These are phyloP conservation scores for Linderniella brevidens DNA, from an alignment of 257 asterid genomes.

Conservation along the genomic window DNA sequence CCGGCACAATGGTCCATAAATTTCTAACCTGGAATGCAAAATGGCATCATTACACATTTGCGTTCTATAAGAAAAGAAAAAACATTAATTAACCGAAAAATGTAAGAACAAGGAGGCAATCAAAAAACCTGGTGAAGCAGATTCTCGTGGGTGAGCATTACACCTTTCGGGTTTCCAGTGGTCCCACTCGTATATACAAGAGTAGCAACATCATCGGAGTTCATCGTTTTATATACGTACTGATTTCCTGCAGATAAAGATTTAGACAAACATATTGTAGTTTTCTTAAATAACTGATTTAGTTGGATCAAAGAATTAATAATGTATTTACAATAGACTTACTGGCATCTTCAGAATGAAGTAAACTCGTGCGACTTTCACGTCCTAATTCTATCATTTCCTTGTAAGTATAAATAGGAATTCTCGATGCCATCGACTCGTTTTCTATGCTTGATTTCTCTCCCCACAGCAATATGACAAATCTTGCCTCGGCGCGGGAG, in stretches of 20 bases:
- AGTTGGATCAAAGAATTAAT: conserved; percentile 3
- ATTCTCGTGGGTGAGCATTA: conserved; percentile 86
- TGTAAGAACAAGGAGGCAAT: neutral
- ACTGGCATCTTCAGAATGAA: conserved; percentile 52
- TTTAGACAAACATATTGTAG: too few species aligned
- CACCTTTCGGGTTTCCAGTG: conserved; percentile 93
- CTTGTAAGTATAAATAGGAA: conserved; percentile 45
- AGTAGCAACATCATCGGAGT: conserved; percentile 68
- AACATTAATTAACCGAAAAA: neutral
- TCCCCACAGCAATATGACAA: conserved; percentile 72
- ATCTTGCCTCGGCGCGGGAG: conserved; percentile 40
- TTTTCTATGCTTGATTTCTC: conserved; percentile 42
- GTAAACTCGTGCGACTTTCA: conserved; percentile 34
- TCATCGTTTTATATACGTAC: conserved; percentile 42
- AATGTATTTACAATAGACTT: conserved; percentile 19
- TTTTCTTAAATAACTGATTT: neutral
- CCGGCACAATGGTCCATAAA: conserved; percentile 77
- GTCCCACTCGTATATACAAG: conserved; percentile 90
- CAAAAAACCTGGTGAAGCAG: conserved; percentile 71
- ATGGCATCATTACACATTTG: neutral
- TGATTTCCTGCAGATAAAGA: conserved; percentile 26
- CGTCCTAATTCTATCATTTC: conserved; percentile 58
- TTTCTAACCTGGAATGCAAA: conserved; percentile 25
- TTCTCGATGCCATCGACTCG: conserved; percentile 16
- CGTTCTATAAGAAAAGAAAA: neutral